Evolutionary conservation across 1,284 basidiomycete genomes (phyloP).

Genomic region (Ustilago tritici): DNA sequence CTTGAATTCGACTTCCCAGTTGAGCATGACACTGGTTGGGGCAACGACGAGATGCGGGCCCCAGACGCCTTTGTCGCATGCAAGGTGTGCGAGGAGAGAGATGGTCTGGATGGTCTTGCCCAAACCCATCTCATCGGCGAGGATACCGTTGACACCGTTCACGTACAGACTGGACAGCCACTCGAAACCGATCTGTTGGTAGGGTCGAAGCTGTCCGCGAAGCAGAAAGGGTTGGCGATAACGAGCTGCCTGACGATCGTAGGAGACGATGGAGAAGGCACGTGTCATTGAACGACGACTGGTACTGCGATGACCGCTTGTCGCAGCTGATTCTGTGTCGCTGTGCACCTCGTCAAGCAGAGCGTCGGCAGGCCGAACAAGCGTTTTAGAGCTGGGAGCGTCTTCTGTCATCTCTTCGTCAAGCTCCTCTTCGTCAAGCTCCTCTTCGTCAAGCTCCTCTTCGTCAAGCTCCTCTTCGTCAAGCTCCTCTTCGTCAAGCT

Average conservation of each 20-base stretch:
- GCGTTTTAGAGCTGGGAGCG: slow-evolving; percentile 17
- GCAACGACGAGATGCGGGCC: slow-evolving; percentile 96
- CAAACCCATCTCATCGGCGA: slow-evolving; percentile 75
- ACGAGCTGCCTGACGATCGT: slow-evolving; percentile 32
- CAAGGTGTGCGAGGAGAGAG: slow-evolving; percentile 88
- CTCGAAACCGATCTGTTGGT: slow-evolving; percentile 92
- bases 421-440: slow-evolving; percentile 9
- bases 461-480: slow-evolving; percentile 1
- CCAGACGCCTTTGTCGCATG: slow-evolving; percentile 94
- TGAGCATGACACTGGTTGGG: slow-evolving; percentile 92
- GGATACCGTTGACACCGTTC: slow-evolving; percentile 89
- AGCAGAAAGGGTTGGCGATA: slow-evolving; percentile 81
- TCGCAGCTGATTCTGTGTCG: slow-evolving; percentile 39
- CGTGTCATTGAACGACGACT: slow-evolving; percentile 43
- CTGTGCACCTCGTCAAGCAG: slow-evolving; percentile 31
- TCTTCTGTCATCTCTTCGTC: slow-evolving; percentile 43
- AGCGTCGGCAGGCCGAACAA: slow-evolving; percentile 63
- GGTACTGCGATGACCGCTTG: slow-evolving; percentile 31
- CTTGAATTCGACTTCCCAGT: slow-evolving; percentile 99
- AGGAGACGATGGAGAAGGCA: slow-evolving; percentile 70
- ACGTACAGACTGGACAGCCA: slow-evolving; percentile 92
- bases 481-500: slow-evolving; percentile 7
- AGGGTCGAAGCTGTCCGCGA: slow-evolving; percentile 88
- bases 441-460: too few relatives aligned
- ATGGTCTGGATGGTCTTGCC: slow-evolving; percentile 99